A percentile compares a stretch with the other conserved stretches of the same genome.
These are phyloP conservation scores for Diospyros lotus DNA, from an alignment of 148 eudicot genomes.

Conservation along the genomic window DNA sequence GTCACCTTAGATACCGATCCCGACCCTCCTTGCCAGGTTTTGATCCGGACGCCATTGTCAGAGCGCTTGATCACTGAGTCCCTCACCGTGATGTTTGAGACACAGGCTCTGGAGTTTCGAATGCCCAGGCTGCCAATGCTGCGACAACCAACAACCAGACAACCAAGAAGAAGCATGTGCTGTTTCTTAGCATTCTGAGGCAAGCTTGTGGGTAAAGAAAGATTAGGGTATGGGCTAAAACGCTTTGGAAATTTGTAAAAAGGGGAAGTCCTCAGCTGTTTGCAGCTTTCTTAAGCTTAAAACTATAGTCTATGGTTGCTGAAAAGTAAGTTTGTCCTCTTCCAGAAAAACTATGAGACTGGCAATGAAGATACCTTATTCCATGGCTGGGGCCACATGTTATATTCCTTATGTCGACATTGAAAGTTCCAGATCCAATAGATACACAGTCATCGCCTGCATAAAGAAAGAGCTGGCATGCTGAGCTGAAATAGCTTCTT, in stretches of 20 bases:
- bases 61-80: slow-evolving; percentile 69
- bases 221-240: too few species aligned
- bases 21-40: slow-evolving; percentile 98
- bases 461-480: background rate
- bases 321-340: too few species aligned
- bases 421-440: slow-evolving; percentile 71
- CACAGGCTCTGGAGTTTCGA: slow-evolving; percentile 72
- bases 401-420: slow-evolving; percentile 78
- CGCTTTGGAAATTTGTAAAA: too few species aligned
- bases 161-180: too few species aligned
- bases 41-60: slow-evolving; percentile 83
- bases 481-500: background rate
- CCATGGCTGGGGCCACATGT: slow-evolving; percentile 95
- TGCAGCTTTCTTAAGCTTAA: too few species aligned
- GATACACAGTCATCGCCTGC: slow-evolving; percentile 93
- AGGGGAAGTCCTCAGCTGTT: too few species aligned
- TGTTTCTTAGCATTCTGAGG: background rate
- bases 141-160: slow-evolving; percentile 3
- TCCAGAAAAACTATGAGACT: too few species aligned
- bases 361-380: slow-evolving; percentile 50
- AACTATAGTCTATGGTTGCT: too few species aligned
- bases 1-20: slow-evolving; percentile 67
- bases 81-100: slow-evolving; percentile 63
- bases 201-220: background rate
- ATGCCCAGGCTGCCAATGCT: slow-evolving; percentile 94